Percentiles rank a stretch among this genome's conserved stretches.
These are phyloP conservation scores for Musa schizocarpa DNA, from an alignment of 176 grass and related monocot genomes.

Conservation along the genomic window DNA sequence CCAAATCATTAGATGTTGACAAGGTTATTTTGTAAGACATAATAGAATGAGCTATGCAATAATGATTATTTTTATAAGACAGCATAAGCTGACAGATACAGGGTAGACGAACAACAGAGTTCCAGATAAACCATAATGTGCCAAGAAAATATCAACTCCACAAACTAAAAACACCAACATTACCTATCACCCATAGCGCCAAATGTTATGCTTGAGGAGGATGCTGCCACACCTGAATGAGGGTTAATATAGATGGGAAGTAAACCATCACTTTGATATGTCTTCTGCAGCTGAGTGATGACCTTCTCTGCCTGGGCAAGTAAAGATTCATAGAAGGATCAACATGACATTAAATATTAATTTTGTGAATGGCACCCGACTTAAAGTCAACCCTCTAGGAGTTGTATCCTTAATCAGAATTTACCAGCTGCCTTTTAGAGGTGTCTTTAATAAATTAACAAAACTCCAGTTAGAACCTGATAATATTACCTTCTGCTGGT, in stretches of 20 bases:
- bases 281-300: slow-evolving; percentile 88
- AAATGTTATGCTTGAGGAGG: slow-evolving; percentile 91
- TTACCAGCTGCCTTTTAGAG: background rate
- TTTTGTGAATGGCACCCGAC: too few relatives aligned
- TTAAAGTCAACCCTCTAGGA: too few relatives aligned
- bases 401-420: too few relatives aligned
- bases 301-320: slow-evolving; percentile 61
- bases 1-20: background rate
- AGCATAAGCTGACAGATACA: slow-evolving; percentile 11
- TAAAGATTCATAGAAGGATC: background rate
- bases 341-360: too few relatives aligned
- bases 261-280: slow-evolving; percentile 88
- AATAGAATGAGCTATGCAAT: too few relatives aligned
- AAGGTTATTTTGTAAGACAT: too few relatives aligned
- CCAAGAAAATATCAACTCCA: too few relatives aligned
- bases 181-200: slow-evolving; percentile 99
- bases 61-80: background rate
- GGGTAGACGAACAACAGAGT: too few relatives aligned
- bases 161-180: slow-evolving; percentile 12
- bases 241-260: slow-evolving; percentile 96
- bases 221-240: slow-evolving; percentile 63
- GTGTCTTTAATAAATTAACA: background rate
- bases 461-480: too few relatives aligned
- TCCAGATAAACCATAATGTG: too few relatives aligned
- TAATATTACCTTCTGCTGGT: slow-evolving; percentile 66